Conservation (phyloP, 2,329 filamentous ascomycete genomes). For the Penicillium olsonii region DNA sequence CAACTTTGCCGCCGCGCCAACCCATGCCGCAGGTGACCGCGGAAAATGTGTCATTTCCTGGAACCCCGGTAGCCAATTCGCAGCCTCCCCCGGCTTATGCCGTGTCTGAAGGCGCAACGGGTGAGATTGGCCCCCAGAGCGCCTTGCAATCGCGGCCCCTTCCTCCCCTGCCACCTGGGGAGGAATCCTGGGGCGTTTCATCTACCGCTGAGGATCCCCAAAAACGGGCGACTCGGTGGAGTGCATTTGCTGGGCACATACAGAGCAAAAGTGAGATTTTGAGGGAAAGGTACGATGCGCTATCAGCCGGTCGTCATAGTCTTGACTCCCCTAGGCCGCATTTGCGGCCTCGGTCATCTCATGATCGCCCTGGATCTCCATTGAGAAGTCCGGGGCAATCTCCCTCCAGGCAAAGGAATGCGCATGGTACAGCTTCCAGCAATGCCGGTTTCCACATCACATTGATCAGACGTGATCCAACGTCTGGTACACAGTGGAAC, state of each 20-base stretch:
- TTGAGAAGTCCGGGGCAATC: constrained; percentile 32
- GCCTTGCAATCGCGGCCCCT: constrained; percentile 25
- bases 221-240: constrained; percentile 32
- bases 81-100: constrained; percentile 2
- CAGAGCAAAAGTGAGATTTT: constrained; percentile 21
- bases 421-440: constrained; percentile 11
- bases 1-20: constrained; percentile 24
- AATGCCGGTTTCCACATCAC: constrained; percentile 48
- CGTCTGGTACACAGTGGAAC: constrained; percentile 72
- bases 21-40: constrained; percentile 19
- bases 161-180: constrained; percentile 28
- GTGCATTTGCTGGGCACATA: constrained; percentile 28
- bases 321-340: constrained; percentile 31
- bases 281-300: constrained; percentile 27
- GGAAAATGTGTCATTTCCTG: constrained; percentile 24
- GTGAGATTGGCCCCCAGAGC: constrained; percentile 5
- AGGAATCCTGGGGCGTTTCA: constrained; percentile 19
- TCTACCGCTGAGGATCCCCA: constrained; percentile 9
- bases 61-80: constrained; percentile 15
- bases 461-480: constrained; percentile 72
- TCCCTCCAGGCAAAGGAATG: constrained; percentile 19
- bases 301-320: constrained; percentile 30
- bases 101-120: background rate
- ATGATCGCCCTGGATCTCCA: constrained; percentile 20
- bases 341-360: constrained; percentile 26